Conservation (phyloP, 352 stramenopile genomes). For the Halophytophthora batemanensis region DNA sequence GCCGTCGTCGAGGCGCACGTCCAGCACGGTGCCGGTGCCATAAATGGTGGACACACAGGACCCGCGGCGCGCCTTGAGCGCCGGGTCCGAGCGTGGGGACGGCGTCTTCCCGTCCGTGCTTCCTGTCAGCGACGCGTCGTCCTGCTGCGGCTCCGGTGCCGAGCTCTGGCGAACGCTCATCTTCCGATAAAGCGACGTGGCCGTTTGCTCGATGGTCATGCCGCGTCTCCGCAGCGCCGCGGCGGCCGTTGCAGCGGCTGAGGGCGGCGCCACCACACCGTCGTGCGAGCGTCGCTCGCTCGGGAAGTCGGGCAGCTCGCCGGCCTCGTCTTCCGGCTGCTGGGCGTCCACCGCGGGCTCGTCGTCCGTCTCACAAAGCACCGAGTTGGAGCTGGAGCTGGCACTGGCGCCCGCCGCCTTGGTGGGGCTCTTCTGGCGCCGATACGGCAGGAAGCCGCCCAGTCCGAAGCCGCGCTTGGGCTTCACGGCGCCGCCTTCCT, state of each 20-base stretch:
- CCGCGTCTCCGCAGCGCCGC: conserved; percentile 35
- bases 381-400: background rate
- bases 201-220: conserved; percentile 55
- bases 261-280: conserved; percentile 23
- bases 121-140: conserved; percentile 26
- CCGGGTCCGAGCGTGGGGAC: conserved; percentile 34
- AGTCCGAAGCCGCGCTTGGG: conserved; percentile 51
- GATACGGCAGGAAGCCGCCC: conserved; percentile 54
- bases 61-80: conserved; percentile 45
- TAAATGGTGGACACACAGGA: conserved; percentile 75
- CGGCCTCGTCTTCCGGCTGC: conserved; percentile 36
- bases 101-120: conserved; percentile 11
- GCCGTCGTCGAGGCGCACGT: conserved; percentile 63
- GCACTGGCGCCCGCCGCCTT: conserved; percentile 14
- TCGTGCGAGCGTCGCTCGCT: conserved; percentile 46
- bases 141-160: conserved; percentile 17
- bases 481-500: conserved; percentile 31
- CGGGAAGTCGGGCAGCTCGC: conserved; percentile 43
- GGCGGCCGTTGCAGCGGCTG: conserved; percentile 24
- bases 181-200: conserved; percentile 44
- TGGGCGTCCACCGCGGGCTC: conserved; percentile 26
- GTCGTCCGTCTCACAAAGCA: conserved; percentile 21
- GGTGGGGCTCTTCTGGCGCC: conserved; percentile 34
- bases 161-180: conserved; percentile 54
- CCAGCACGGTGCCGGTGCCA: conserved; percentile 69